phyloP scores from a whole-genome alignment of 75 land plant species.

The Selaginella moellendorffii region DNA sequence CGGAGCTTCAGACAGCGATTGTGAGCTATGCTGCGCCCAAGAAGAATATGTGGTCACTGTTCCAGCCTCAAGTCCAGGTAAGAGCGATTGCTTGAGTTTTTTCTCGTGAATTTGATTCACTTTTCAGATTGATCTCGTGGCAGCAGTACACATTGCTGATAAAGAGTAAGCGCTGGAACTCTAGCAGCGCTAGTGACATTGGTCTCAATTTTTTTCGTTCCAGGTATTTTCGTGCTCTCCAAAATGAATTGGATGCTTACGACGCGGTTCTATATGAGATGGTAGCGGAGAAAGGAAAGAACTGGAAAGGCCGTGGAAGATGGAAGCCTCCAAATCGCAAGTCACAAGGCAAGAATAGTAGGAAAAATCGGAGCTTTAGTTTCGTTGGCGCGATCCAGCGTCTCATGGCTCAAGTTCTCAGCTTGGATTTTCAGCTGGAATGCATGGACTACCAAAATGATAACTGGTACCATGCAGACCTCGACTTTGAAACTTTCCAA shows the following conservation, averaged over 20 bases:
- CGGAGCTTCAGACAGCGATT: slow-evolving; percentile 78
- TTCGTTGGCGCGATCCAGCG: slow-evolving; percentile 62
- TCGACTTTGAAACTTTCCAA: slow-evolving; percentile 73
- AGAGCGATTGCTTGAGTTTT: no score
- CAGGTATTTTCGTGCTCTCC: slow-evolving; percentile 73
- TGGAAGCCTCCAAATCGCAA: slow-evolving; percentile 37
- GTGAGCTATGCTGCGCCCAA: slow-evolving; percentile 45
- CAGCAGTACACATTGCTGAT: slow-evolving; percentile 88
- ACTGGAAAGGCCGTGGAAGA: slow-evolving; percentile 12
- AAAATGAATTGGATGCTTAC: slow-evolving; percentile 50
- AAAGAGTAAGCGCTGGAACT: slow-evolving; percentile 51
- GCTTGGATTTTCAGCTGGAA: slow-evolving; percentile 80
- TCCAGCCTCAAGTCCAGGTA: slow-evolving; percentile 41
- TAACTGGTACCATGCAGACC: slow-evolving; percentile 94
- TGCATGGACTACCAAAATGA: slow-evolving; percentile 72
- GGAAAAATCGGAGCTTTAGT: slow-evolving; percentile 36
- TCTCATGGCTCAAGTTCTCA: slow-evolving; percentile 50
- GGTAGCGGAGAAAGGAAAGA: slow-evolving; percentile 77
- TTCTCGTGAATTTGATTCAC: neutral
- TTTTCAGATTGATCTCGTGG: slow-evolving; percentile 89
- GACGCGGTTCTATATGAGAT: slow-evolving; percentile 94
- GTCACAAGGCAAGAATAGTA: slow-evolving; percentile 42
- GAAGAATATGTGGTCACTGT: slow-evolving; percentile 56
- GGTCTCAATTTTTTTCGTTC: no score
- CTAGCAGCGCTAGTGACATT: no score